Evolutionary conservation across 805 yeast genomes (phyloP).

Genomic region (Ogataea allantospora): DNA sequence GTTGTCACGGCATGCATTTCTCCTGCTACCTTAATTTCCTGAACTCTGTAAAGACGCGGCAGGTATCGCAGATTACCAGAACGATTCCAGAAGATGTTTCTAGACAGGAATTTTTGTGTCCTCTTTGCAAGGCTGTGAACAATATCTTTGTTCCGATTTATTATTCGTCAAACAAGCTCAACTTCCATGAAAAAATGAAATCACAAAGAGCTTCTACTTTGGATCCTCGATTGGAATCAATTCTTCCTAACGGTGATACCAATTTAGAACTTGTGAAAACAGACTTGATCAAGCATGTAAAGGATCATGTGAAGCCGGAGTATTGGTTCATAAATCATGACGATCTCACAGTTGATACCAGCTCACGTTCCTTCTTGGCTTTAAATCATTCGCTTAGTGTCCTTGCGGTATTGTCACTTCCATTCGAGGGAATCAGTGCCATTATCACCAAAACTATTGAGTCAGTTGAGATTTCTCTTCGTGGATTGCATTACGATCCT

Average conservation of each 20-base stretch:
- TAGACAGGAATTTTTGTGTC: slow-evolving; percentile 78
- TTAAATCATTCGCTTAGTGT: slow-evolving; percentile 26
- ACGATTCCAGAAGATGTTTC: slow-evolving; percentile 75
- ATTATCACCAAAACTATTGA: slow-evolving; percentile 55
- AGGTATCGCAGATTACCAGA: slow-evolving; percentile 70
- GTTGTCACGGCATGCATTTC: slow-evolving; percentile 94
- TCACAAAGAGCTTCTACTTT: slow-evolving; percentile 8
- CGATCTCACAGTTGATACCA: slow-evolving; percentile 15
- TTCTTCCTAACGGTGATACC: slow-evolving; percentile 5
- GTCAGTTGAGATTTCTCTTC: slow-evolving; percentile 60
- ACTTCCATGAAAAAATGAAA: slow-evolving; percentile 19
- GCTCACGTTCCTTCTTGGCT: slow-evolving; percentile 24
- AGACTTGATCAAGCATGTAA: slow-evolving; percentile 24
- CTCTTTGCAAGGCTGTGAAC: slow-evolving; percentile 83
- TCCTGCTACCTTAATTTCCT: slow-evolving; percentile 69
- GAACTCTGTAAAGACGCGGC: slow-evolving; percentile 49
- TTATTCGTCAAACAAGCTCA: slow-evolving; percentile 47
- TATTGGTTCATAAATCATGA: slow-evolving; percentile 31
- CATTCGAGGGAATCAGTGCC: slow-evolving; percentile 33
- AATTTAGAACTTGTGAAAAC: slow-evolving; percentile 19
- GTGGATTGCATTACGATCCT: slow-evolving; percentile 45
- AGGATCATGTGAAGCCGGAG: slow-evolving; percentile 22
- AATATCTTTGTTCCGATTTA: slow-evolving; percentile 80
- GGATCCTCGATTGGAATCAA: slow-evolving; percentile 14
- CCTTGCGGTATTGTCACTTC: slow-evolving; percentile 26